Percentiles rank a stretch among this genome's conserved stretches.
These are phyloP conservation scores for Ceratobasidium sp. DNA, from an alignment of 1,284 basidiomycete genomes.

Conservation along the genomic window DNA sequence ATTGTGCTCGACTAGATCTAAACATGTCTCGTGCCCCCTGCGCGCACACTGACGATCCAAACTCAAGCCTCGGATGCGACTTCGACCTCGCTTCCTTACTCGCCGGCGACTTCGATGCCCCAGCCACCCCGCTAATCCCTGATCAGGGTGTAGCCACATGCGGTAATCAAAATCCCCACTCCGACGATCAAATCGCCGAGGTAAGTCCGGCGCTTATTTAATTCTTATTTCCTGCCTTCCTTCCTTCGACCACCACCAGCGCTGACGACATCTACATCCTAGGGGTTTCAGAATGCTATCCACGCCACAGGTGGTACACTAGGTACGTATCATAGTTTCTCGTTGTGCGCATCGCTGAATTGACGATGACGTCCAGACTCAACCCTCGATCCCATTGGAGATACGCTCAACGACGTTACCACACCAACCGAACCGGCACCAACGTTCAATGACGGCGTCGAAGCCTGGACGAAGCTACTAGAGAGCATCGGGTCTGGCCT, in stretches of 20 bases:
- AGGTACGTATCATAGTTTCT: background rate
- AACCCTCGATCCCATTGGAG: too few relatives aligned
- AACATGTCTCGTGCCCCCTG: background rate
- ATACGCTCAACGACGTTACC: too few relatives aligned
- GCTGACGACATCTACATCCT: background rate
- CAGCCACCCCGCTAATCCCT: background rate
- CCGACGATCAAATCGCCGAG: background rate
- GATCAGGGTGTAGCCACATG: too few relatives aligned
- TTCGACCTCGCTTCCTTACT: background rate
- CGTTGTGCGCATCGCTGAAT: background rate
- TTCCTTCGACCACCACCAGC: background rate
- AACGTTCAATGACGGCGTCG: background rate
- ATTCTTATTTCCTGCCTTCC: background rate
- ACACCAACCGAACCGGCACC: background rate
- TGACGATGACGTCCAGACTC: too few relatives aligned
- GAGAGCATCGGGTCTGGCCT: background rate
- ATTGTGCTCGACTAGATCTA: constrained; percentile 16
- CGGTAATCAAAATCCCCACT: background rate
- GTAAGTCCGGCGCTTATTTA: background rate
- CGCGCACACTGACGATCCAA: constrained; percentile 27
- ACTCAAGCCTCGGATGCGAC: constrained; percentile 18
- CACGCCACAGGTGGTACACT: too few relatives aligned
- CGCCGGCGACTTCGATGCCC: background rate
- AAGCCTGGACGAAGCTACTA: background rate
- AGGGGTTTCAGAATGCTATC: background rate